Percentiles rank a stretch among this genome's conserved stretches.
phyloP scores from a whole-genome alignment of 176 grass and related monocot genomes.

The Neostapfia colusana region DNA sequence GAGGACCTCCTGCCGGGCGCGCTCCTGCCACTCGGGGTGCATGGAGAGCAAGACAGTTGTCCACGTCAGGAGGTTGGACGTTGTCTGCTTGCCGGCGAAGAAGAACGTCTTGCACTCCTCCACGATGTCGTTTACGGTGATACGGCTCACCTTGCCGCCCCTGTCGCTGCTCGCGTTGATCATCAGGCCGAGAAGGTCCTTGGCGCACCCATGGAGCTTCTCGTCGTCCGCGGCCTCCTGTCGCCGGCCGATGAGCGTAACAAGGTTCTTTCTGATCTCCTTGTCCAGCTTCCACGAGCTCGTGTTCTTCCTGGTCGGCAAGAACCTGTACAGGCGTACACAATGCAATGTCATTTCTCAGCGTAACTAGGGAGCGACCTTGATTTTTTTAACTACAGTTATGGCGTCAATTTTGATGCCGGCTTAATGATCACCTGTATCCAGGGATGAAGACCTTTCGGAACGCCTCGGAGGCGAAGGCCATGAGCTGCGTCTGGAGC shows the following conservation, averaged over 20 bases:
- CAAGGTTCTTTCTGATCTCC: constrained; percentile 85
- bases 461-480: constrained; percentile 83
- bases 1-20: constrained; percentile 79
- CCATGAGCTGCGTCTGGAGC: constrained; percentile 89
- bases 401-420: background rate
- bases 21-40: constrained; percentile 97
- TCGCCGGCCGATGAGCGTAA: constrained; percentile 63
- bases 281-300: constrained; percentile 95
- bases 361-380: background rate
- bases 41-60: constrained; percentile 83
- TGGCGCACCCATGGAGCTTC: constrained; percentile 48
- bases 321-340: constrained; percentile 45
- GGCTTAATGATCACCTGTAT: constrained; percentile 58
- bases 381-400: background rate
- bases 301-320: constrained; percentile 97
- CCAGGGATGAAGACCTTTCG: constrained; percentile 97
- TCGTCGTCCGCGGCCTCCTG: constrained; percentile 44
- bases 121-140: constrained; percentile 87
- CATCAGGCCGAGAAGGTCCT: constrained; percentile 84
- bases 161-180: constrained; percentile 51
- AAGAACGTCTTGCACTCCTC: constrained; percentile 98
- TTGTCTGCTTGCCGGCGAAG: constrained; percentile 97
- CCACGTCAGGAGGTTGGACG: constrained; percentile 97
- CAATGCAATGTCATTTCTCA: background rate
- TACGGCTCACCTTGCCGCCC: constrained; percentile 40